phyloP scores from a whole-genome alignment of 192 early-diverging fungal species.

The Chytriomyces hyalinus region DNA sequence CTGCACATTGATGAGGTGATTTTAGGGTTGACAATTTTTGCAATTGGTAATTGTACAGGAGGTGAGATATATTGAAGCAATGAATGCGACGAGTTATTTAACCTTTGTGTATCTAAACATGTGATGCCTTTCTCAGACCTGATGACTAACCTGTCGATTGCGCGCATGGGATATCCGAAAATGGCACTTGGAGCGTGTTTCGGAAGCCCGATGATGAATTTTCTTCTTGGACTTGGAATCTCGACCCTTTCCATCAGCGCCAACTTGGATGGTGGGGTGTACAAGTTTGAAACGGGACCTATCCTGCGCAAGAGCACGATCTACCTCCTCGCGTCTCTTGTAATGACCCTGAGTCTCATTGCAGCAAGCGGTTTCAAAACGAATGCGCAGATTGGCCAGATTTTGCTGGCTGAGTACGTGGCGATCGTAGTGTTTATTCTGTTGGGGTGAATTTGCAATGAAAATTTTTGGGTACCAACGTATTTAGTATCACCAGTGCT shows the following conservation, averaged over 20 bases:
- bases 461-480: not conserved
- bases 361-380: constrained; percentile 24
- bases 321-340: constrained; percentile 21
- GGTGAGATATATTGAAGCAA: constrained; percentile 21
- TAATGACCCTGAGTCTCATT: constrained; percentile 17
- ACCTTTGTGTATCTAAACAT: too few species aligned
- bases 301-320: constrained; percentile 24
- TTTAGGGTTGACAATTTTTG: constrained; percentile 71
- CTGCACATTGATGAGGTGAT: constrained; percentile 72
- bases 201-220: constrained; percentile 85
- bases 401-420: constrained; percentile 26
- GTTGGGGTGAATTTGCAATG: constrained; percentile 14
- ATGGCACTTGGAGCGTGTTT: constrained; percentile 97
- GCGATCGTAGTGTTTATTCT: constrained; percentile 30
- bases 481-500: too few species aligned
- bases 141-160: constrained; percentile 90
- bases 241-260: constrained; percentile 22
- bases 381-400: constrained; percentile 25
- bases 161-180: constrained; percentile 85
- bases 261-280: not conserved
- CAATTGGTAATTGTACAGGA: constrained; percentile 67
- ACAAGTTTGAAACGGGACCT: constrained; percentile 25
- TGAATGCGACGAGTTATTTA: too few species aligned
- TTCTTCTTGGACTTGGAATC: constrained; percentile 31
- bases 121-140: constrained; percentile 60